These are phyloP conservation scores for Aphanomyces euteiches DNA, from an alignment of 352 stramenopile genomes.

Conservation along the genomic window DNA sequence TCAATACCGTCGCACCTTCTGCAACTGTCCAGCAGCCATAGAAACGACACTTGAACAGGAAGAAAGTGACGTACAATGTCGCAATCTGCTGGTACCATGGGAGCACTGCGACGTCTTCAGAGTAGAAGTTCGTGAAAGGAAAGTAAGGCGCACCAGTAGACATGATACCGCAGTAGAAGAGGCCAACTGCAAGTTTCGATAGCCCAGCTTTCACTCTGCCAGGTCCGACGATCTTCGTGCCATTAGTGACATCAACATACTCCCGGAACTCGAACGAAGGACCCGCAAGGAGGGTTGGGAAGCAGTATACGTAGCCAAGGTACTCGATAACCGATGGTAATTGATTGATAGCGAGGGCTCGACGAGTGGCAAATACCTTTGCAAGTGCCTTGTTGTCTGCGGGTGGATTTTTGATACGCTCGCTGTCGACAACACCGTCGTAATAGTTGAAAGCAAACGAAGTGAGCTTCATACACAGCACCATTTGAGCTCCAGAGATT, in stretches of 20 bases:
- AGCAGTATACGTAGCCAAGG: constrained; percentile 96
- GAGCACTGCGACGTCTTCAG: constrained; percentile 44
- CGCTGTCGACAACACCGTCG: constrained; percentile 80
- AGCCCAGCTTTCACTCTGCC: constrained; percentile 56
- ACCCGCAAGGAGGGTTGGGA: constrained; percentile 93
- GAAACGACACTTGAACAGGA: constrained; percentile 93
- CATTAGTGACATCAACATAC: constrained; percentile 82
- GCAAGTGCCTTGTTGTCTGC: constrained; percentile 29
- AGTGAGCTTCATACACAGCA: constrained; percentile 96
- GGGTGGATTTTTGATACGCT: constrained; percentile 30
- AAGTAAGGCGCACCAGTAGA: constrained; percentile 46
- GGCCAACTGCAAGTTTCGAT: constrained; percentile 69
- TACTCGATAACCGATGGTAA: constrained; percentile 92
- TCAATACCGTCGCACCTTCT: constrained; percentile 75
- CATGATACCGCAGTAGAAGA: constrained; percentile 53
- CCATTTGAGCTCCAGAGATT: constrained; percentile 86
- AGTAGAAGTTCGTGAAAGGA: constrained; percentile 51
- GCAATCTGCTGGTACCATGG: constrained; percentile 60
- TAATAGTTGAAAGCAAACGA: constrained; percentile 97
- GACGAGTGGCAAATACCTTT: constrained; percentile 33
- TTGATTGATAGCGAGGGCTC: constrained; percentile 65
- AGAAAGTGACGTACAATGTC: constrained; percentile 87
- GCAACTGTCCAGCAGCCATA: constrained; percentile 96
- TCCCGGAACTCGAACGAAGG: constrained; percentile 95
- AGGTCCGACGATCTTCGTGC: constrained; percentile 52